Evolutionary conservation across 2,329 filamentous ascomycete genomes (phyloP).

Genomic region (Didymellaceae sp.): DNA sequence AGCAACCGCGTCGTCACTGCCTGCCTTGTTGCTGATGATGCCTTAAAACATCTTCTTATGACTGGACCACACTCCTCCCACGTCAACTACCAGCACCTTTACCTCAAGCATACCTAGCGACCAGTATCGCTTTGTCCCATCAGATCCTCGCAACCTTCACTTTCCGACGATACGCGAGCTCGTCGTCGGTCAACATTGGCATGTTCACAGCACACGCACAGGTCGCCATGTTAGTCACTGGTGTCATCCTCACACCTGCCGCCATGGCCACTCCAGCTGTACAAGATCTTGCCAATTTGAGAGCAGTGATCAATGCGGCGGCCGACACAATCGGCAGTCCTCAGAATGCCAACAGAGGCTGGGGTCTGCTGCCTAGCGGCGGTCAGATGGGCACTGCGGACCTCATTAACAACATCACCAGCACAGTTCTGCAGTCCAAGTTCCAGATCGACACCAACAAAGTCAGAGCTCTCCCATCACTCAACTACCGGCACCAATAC

Average conservation of each 20-base stretch:
- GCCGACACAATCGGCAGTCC: constrained; percentile 37
- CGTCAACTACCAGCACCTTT: constrained; percentile 10
- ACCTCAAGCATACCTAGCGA: constrained; percentile 24
- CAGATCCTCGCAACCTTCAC: constrained; percentile 9
- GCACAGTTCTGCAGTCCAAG: constrained; percentile 37
- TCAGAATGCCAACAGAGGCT: constrained; percentile 38
- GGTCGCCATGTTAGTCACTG: constrained; percentile 35
- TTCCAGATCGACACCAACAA: constrained; percentile 41
- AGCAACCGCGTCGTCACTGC: neutral
- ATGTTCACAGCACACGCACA: constrained; percentile 4
- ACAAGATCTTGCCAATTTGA: constrained; percentile 40
- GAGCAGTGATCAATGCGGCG: constrained; percentile 35
- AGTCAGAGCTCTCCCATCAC: constrained; percentile 18
- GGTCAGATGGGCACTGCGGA: constrained; percentile 40
- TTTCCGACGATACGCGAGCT: constrained; percentile 1
- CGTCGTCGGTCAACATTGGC: constrained; percentile 1
- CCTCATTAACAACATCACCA: constrained; percentile 43
- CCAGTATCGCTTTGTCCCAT: constrained; percentile 20
- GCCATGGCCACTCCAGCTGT: constrained; percentile 33
- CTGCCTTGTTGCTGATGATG: neutral
- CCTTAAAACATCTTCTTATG: neutral
- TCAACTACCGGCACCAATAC: neutral
- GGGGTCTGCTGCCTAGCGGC: constrained; percentile 26
- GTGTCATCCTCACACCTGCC: constrained; percentile 33
- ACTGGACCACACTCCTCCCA: neutral